Base-by-base conservation (phyloP, 2,329 filamentous ascomycete genomes). In the Sphaerulina vaccinii region DNA sequence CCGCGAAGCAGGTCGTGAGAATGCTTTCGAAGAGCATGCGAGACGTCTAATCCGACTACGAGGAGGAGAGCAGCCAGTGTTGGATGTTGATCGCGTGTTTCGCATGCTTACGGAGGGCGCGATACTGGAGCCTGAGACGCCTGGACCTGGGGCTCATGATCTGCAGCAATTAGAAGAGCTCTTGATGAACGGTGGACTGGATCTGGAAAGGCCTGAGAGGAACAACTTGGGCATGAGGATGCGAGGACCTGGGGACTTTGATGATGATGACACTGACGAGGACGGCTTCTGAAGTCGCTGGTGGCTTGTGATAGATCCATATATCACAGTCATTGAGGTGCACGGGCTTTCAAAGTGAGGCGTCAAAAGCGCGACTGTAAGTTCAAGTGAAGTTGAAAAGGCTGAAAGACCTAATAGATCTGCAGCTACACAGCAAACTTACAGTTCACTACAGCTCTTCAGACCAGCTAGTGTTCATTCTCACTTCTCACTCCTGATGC, bases 1-100 rank as follows among this genome's bases (percentile, higher is more conserved):
- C 15, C 55, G 56, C 5, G 63, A 60, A 13, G 59, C 62, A 3
- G 66, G 64, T 6, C 41, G 42, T 5, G 47, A 50, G 16, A 44
- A 54, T n/a, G 41, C 32, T 1, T 54, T 54, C 16, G 45, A 44
- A 5, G 45, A 44, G 19, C 35, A 37, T 19, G 51, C 51, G 13
- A 33, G 41, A 15, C 40, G 51, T 1, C 19, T 54, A 13, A 54
- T 50, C 16, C 40, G 35, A 16, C 22, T 54, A n/a, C 47, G 45
- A 11, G 45, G 45, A 21, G 45, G 45, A 10, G 45, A n/a, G 2
- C 45, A 49, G 24, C 45, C 45, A 13, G 45, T 40, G 27, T 27
- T 49, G 3, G 45, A 49, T 15, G 22, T 49, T 4, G 36, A 36
- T 6, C 45, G 45, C 9, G 37, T 49, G 1, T 29, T 18, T 32